Base-by-base conservation (phyloP, 495 filamentous ascomycete species). In the Penicillium subrubescens region DNA sequence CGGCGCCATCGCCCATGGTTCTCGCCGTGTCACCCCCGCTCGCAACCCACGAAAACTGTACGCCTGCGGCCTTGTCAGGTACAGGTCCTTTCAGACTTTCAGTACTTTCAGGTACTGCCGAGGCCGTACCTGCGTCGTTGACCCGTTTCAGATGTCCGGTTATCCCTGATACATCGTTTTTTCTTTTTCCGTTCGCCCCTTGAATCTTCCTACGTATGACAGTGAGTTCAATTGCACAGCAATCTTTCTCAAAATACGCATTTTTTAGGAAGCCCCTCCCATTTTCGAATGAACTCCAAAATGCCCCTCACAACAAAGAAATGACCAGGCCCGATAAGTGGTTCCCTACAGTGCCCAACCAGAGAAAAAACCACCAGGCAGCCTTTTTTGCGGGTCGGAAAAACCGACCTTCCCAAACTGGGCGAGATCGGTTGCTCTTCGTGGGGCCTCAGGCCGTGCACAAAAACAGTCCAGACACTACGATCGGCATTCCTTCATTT, bases 1-100 rank as follows among this genome's bases (percentile, higher is more conserved):
- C 35, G 59, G 68, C 48, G 27, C 29, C 4, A 17, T 60, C 29
- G 57, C 29, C 68, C 68, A 65, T 67, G 71, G 68, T 68, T 61
- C 61, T 33, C 53, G 23, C 29, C 52, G 27, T 55, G 44, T 48
- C 53, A 63, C 35, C 62, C 55, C 60, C 57, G 25, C 33, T 27
- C 52, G 34, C 53, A 50, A 55, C 62, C 57, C 62, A 59, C 35
- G 62, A 48, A 64, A 37, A 35, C 19, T 11, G n/a, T n/a, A 12
- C 10, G 21, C 37, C 37, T n/a, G n/a, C 10, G 46, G n/a, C 21
- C 21, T 25, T 51, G 25, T 51, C 48, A 51, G 48, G 48, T 34
- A 29, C 51, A 17, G 51, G n/a, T 51, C 27, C 46, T 25, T 29
- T 51, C 2, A 8, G 21, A 54, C 25, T 35, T 58, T 41, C 43